phyloP scores from a whole-genome alignment of 805 yeast genomes.

The Kuraishia ogatae region DNA sequence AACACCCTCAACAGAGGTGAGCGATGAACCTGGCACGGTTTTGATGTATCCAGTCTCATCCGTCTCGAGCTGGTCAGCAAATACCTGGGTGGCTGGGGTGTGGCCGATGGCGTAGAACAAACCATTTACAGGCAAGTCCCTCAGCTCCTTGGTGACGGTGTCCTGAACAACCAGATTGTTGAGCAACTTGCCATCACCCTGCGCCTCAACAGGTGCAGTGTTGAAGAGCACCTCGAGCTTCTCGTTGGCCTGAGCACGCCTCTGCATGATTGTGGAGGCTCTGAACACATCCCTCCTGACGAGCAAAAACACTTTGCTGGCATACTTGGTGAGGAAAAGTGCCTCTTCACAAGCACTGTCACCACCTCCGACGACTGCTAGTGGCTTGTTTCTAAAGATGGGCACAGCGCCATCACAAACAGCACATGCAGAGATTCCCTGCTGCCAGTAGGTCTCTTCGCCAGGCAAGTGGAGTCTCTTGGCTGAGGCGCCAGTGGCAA shows the following conservation, averaged over 20 bases:
- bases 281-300: constrained; percentile 93
- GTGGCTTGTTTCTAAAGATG: constrained; percentile 93
- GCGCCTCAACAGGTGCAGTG: constrained; percentile 78
- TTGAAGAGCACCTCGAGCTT: constrained; percentile 88
- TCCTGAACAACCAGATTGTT: constrained; percentile 56
- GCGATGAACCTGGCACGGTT: constrained; percentile 84
- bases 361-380: constrained; percentile 98
- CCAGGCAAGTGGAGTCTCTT: constrained; percentile 92
- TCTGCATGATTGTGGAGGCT: constrained; percentile 96
- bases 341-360: constrained; percentile 99
- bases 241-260: constrained; percentile 74
- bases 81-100: constrained; percentile 84
- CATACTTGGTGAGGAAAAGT: constrained; percentile 91
- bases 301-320: constrained; percentile 86
- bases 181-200: constrained; percentile 88
- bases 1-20: constrained; percentile 82
- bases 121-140: constrained; percentile 76
- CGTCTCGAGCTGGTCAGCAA: constrained; percentile 67
- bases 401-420: constrained; percentile 99
- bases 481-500: constrained; percentile 98
- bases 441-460: constrained; percentile 98
- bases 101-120: constrained; percentile 98
- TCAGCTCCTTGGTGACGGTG: constrained; percentile 59
- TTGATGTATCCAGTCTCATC: constrained; percentile 85
- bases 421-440: constrained; percentile 98